Conservation (phyloP, 176 grass and related monocot genomes). For the Dendrocalamus sinicus region DNA sequence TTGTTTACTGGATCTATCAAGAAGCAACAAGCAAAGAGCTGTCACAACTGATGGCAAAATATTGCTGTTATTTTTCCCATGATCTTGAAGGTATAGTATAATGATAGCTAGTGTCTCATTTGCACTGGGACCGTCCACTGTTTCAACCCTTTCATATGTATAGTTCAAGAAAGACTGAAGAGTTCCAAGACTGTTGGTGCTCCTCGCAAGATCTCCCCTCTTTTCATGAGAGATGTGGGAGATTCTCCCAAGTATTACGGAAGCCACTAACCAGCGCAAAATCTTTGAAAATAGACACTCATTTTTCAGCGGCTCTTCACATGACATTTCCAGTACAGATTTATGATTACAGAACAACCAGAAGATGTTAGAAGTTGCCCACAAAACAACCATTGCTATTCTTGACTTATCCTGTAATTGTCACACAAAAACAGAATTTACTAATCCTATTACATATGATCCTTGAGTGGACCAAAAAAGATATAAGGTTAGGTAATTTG, state of each 20-base stretch:
- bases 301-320: slow-evolving; percentile 47
- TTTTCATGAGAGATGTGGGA: slow-evolving; percentile 54
- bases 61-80: slow-evolving; percentile 51
- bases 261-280: slow-evolving; percentile 79
- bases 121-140: slow-evolving; percentile 31
- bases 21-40: slow-evolving; percentile 69
- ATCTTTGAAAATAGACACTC: slow-evolving; percentile 67
- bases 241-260: slow-evolving; percentile 80
- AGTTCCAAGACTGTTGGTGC: slow-evolving; percentile 44
- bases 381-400: slow-evolving; percentile 50
- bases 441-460: slow-evolving; percentile 1
- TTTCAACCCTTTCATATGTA: slow-evolving; percentile 44
- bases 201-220: slow-evolving; percentile 46
- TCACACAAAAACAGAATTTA: slow-evolving; percentile 31
- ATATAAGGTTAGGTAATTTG: not conserved
- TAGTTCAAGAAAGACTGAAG: slow-evolving; percentile 58
- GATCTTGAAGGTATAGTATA: slow-evolving; percentile 78
- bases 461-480: not conserved
- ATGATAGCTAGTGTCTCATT: slow-evolving; percentile 65
- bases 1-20: slow-evolving; percentile 47
- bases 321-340: slow-evolving; percentile 33
- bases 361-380: slow-evolving; percentile 63
- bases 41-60: slow-evolving; percentile 63
- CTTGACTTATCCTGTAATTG: slow-evolving; percentile 81
- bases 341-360: slow-evolving; percentile 44